Evolutionary conservation across 176 grass and related monocot species (phyloP), one percentile per base, ranked within the genome.

Genomic region (Aegilops speltoides): DNA sequence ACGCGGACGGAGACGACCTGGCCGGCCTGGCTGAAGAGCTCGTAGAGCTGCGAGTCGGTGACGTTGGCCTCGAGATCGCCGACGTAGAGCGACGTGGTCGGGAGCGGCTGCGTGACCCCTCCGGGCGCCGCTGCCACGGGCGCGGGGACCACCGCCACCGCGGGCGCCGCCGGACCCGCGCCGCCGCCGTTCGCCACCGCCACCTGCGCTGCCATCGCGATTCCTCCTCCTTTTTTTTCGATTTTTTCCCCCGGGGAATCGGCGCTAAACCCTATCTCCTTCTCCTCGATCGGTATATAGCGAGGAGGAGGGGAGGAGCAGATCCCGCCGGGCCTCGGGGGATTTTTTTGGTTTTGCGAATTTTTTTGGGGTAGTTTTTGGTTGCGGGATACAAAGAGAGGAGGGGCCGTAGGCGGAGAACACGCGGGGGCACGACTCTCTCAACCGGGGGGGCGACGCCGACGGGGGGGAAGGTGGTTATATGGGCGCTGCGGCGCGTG

Each of bases 1-100:
- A 98, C 96, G 40, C 96, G 91, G 46, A 98, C 96, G 24, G 96
- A 98, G 36, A 98, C 69, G 57, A 98, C 93, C 60, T 76, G 88
- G 4, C 88, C 96, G 2, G 91, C 86, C 90, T 95, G 89, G 75
- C 65, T 89, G 91, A 98, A 98, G 82, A 95, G 84, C 63, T 98
- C 93, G 84, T 85, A 98, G 65, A 95, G 86, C 84, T 98, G 91
- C 68, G 89, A 73, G 68, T 95, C 96, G 19, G 91, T 84, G 36
- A 98, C 91, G 23, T 68, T 71, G 59, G 57, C 33, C 68, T 95
- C 93, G n/a, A 98, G 90, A 82, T 98, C 96, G 73, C 96, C 96
- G 45, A 98, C 96, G 86, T 98, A 98, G 12, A 98, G 93, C 68
- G 91, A 93, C 62, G 89, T 89, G 68, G 89, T 86, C 56, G 91